Evolutionary conservation across 768 basidiomycete genomes (phyloP).

Genomic region (Collybiopsis confluens): DNA sequence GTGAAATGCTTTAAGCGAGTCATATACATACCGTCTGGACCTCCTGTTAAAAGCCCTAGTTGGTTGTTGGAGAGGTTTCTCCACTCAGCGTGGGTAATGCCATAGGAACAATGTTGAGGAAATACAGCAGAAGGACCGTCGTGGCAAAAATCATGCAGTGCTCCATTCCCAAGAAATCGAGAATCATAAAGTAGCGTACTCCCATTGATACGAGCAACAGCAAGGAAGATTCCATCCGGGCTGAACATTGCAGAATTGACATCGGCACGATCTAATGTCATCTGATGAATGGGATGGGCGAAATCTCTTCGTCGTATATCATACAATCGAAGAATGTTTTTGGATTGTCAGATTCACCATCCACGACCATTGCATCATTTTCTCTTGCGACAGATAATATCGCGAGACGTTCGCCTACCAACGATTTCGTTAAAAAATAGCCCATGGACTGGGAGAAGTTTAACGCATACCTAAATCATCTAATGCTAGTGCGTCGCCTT

Average conservation of each 20-base stretch:
- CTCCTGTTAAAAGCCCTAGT: constrained; percentile 55
- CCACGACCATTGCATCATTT: constrained; percentile 9
- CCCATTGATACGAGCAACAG: constrained; percentile 59
- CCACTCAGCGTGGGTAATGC: constrained; percentile 53
- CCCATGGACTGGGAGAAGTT: background rate
- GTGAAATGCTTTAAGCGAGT: background rate
- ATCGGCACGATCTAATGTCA: constrained; percentile 25
- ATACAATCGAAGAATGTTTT: constrained; percentile 44
- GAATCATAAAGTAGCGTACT: constrained; percentile 58
- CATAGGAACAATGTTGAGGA: constrained; percentile 34
- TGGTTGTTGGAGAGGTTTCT: constrained; percentile 31
- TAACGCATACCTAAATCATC: constrained; percentile 36
- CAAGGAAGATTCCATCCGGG: constrained; percentile 57
- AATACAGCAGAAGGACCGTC: constrained; percentile 26
- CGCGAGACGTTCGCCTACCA: constrained; percentile 19
- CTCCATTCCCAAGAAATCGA: constrained; percentile 43
- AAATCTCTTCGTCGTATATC: constrained; percentile 37
- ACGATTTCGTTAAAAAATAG: background rate
- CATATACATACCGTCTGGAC: constrained; percentile 49
- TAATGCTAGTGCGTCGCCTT: constrained; percentile 50
- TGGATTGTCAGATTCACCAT: background rate
- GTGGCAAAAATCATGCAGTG: constrained; percentile 49
- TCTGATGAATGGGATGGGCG: constrained; percentile 29
- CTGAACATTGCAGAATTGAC: constrained; percentile 52
- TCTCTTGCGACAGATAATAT: constrained; percentile 22